Conservation (phyloP, 495 filamentous ascomycete species). For the Aspergillus saccharolyticus region DNA sequence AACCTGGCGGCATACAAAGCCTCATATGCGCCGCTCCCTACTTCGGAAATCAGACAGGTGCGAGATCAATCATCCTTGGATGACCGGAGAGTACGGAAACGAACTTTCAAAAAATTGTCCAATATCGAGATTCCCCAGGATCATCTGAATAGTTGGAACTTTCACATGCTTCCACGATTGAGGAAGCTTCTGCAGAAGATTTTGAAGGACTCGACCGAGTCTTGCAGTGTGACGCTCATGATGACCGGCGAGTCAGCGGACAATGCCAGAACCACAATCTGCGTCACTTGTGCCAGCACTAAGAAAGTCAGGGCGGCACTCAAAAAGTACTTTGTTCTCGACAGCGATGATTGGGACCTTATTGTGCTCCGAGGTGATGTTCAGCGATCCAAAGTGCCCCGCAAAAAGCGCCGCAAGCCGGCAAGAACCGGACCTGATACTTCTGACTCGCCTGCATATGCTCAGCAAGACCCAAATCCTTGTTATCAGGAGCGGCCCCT, state of each 20-base stretch:
- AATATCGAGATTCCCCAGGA: constrained; percentile 53
- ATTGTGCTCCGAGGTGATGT: constrained; percentile 67
- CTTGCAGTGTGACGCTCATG: constrained; percentile 68
- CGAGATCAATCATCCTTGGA: constrained; percentile 24
- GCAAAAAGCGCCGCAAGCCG: constrained; percentile 41
- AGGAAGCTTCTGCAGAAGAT: constrained; percentile 63
- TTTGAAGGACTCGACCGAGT: constrained; percentile 56
- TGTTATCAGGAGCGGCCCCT: constrained; percentile 68
- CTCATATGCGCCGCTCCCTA: constrained; percentile 19
- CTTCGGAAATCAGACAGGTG: constrained; percentile 22
- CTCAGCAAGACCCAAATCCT: constrained; percentile 33
- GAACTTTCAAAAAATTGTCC: constrained; percentile 42
- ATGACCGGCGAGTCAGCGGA: constrained; percentile 65
- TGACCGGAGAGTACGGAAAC: constrained; percentile 35
- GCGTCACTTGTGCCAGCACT: constrained; percentile 70
- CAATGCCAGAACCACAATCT: constrained; percentile 64
- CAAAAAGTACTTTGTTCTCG: constrained; percentile 65
- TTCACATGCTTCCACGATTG: constrained; percentile 63
- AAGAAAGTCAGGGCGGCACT: constrained; percentile 64
- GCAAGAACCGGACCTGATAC: constrained; percentile 31
- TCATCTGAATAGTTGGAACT: constrained; percentile 65
- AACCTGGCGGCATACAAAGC: constrained; percentile 21
- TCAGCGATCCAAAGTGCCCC: constrained; percentile 57
- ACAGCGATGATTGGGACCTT: constrained; percentile 50
- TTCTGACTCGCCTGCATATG: constrained; percentile 28